phyloP scores from a whole-genome alignment of 192 early-diverging fungal species.

The Chytriomyces hyalinus region DNA sequence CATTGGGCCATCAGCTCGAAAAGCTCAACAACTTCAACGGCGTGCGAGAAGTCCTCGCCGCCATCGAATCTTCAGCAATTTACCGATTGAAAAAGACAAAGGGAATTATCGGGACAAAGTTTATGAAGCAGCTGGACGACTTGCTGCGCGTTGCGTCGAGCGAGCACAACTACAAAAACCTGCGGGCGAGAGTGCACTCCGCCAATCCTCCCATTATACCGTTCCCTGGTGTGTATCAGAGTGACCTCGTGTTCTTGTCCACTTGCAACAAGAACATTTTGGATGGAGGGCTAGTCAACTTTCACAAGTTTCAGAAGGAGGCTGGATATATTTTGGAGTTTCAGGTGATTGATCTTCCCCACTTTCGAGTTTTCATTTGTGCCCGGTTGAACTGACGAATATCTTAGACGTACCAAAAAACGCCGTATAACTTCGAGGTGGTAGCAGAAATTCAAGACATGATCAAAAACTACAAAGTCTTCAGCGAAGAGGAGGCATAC shows the following conservation, averaged over 20 bases:
- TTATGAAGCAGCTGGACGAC: conserved; percentile 53
- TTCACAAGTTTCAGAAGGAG: conserved; percentile 61
- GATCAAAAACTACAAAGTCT: conserved; percentile 39
- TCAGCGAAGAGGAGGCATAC: conserved; percentile 61
- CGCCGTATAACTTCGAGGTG: conserved; percentile 48
- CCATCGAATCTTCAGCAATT: conserved; percentile 56
- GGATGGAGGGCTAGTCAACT: conserved; percentile 58
- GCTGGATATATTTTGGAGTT: conserved; percentile 59
- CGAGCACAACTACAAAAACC: conserved; percentile 63
- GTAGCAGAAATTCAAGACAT: conserved; percentile 60
- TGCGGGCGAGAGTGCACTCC: conserved; percentile 55
- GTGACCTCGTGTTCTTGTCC: conserved; percentile 64
- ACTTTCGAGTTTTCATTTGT: not conserved
- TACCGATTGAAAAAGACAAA: conserved; percentile 65
- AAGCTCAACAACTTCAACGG: conserved; percentile 66
- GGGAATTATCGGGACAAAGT: conserved; percentile 50
- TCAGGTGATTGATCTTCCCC: conserved; percentile 44
- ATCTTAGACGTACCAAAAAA: conserved; percentile 54
- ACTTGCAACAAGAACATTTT: conserved; percentile 56
- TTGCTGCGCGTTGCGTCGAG: conserved; percentile 51
- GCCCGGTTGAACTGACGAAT: not conserved
- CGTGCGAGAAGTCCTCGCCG: conserved; percentile 63
- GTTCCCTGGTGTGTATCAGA: conserved; percentile 64
- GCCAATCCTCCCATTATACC: conserved; percentile 63
- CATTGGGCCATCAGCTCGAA: conserved; percentile 49